phyloP scores from a whole-genome alignment of 164 flowering plant species.

The Vitis labrusca region DNA sequence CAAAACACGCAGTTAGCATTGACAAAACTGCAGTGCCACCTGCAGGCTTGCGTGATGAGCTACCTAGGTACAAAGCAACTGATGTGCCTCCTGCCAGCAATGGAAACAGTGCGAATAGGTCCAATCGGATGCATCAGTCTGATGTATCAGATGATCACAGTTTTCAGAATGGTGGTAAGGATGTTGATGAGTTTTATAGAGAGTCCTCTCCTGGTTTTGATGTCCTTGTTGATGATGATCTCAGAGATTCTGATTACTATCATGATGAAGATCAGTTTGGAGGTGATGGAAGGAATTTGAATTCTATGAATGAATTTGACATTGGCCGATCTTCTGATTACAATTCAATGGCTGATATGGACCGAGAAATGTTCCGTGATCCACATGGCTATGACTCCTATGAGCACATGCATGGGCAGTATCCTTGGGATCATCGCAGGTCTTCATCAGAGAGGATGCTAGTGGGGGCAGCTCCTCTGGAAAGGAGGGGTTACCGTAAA shows the following conservation, averaged over 20 bases:
- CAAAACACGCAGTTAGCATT: conserved; percentile 19
- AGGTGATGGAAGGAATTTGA: conserved; percentile 46
- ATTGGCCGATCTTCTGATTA: conserved; percentile 40
- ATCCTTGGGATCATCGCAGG: conserved; percentile 47
- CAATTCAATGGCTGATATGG: conserved; percentile 39
- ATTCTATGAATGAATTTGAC: conserved; percentile 40
- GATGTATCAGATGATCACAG: conserved; percentile 38
- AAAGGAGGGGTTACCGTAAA: conserved; percentile 46
- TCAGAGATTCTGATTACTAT: conserved; percentile 57
- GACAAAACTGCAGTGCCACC: conserved; percentile 21
- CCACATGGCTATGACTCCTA: conserved; percentile 46
- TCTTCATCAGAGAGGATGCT: conserved; percentile 28
- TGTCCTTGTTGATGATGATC: conserved; percentile 90
- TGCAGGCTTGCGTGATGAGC: conserved; percentile 22
- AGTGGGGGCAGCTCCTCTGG: conserved; percentile 27
- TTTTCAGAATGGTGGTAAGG: conserved; percentile 59
- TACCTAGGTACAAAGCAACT: conserved; percentile 28
- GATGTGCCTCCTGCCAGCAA: conserved; percentile 21
- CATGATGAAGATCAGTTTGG: conserved; percentile 59
- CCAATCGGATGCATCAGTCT: conserved; percentile 31
- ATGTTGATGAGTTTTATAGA: conserved; percentile 61
- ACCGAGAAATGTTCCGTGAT: conserved; percentile 42
- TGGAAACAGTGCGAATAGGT: conserved; percentile 36
- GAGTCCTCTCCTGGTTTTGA: conserved; percentile 97
- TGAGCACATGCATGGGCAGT: conserved; percentile 47